Base-by-base conservation (phyloP, 768 basidiomycete species). In the Boletus reticulatus region DNA sequence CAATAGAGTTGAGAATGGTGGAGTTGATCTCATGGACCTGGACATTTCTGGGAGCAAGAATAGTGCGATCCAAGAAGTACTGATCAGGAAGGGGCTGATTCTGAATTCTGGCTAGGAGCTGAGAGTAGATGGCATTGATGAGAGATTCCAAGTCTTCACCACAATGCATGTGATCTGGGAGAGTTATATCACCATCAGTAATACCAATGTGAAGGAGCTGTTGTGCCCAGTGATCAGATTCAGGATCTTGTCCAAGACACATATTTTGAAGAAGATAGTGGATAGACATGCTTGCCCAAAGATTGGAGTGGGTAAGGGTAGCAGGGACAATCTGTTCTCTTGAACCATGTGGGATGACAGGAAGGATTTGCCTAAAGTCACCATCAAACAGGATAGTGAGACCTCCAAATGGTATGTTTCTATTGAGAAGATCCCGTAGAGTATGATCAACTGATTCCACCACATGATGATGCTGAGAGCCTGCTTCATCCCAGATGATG, bases 221-320 rank as follows among this genome's bases (percentile, higher is more conserved):
- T 8, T 60, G 36, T n/a, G 76, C 72, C 72, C 73, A 79, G 1
- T 60, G 55, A 46, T 61, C 37, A 37, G 60, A 67, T 17, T 65
- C 62, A 9, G 61, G 57, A 55, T 64, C 56, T 17, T 64, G 53
- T 0, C 70, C 69, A 14, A 82, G 67, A 6, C 65, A 50, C 78
- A 80, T 82, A 57, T 82, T 81, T 31, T 68, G 53, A 4, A 41
- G 52, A 4, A 80, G 70, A 37, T 70, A 60, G 4, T 78, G 59
- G 11, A 77, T 52, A 8, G 57, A 16, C 31, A 78, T 63, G 6
- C 43, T 41, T 5, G 37, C 22, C 79, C 81, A 82, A 0, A 82
- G 62, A 13, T 58, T 27, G 19, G 77, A 80, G 9, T 62, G 47
- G 20, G 62, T 66, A 1, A 81, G 58, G 4, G 66, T 67, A 1